Evolutionary conservation across 495 filamentous ascomycete species (phyloP).

Genomic region (Trichocladium antarcticum): DNA sequence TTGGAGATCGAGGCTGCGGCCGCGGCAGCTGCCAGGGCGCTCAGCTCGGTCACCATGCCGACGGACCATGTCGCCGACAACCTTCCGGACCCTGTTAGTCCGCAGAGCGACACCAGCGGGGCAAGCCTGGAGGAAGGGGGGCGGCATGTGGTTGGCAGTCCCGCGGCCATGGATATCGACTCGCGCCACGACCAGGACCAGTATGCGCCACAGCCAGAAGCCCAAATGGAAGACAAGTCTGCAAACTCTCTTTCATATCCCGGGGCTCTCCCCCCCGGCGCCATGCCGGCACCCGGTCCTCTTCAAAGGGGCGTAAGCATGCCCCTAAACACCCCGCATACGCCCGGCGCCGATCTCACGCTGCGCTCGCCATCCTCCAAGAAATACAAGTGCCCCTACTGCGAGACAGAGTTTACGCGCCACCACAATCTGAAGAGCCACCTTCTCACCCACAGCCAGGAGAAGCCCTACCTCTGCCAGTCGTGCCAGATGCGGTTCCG

Average conservation of each 20-base stretch:
- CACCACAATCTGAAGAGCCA: conserved; percentile 99
- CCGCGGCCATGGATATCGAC: conserved; percentile 37
- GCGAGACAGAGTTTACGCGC: conserved; percentile 88
- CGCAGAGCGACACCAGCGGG: conserved; percentile 30
- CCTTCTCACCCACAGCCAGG: conserved; percentile 93
- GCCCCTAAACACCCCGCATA: conserved; percentile 17
- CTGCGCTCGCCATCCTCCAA: conserved; percentile 49
- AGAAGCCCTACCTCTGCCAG: conserved; percentile 89
- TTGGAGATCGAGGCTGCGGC: conserved; percentile 29
- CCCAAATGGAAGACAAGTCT: conserved; percentile 40
- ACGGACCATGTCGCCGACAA: conserved; percentile 23
- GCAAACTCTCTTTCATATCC: conserved; percentile 36
- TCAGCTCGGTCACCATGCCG: conserved; percentile 28
- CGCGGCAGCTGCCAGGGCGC: conserved; percentile 18
- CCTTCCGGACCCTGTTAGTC: conserved; percentile 31
- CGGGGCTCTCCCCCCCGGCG: conserved; percentile 33
- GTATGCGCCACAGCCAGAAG: conserved; percentile 34
- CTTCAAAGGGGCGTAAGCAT: no score
- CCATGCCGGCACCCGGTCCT: conserved; percentile 50
- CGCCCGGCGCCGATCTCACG: conserved; percentile 39
- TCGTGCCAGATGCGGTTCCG: conserved; percentile 85
- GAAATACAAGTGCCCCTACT: conserved; percentile 94
- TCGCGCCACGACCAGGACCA: conserved; percentile 22
- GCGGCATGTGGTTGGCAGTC: conserved; percentile 31
- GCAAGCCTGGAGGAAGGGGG: conserved; percentile 29